Conservation (phyloP, 1,284 basidiomycete genomes). For the Somion occarium region DNA sequence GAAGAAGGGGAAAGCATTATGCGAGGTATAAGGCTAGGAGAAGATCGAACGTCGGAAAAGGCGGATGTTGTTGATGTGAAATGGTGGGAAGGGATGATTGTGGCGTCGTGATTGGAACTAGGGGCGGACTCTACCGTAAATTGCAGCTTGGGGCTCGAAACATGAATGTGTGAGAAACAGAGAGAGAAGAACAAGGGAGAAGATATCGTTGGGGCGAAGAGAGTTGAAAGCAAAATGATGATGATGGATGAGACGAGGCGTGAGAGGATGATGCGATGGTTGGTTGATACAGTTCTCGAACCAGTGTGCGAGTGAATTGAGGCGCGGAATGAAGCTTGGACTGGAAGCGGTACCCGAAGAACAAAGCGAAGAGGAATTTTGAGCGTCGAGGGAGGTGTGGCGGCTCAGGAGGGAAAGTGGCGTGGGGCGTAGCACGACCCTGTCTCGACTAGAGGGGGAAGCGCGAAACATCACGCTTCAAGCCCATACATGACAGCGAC, state of each 20-base stretch:
- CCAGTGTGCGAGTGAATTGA: not conserved
- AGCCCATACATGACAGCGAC: slow-evolving; percentile 68
- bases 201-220: not conserved
- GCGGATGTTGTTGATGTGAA: no score
- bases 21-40: no score
- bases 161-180: no score
- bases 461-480: slow-evolving; percentile 36
- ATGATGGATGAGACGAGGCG: not conserved
- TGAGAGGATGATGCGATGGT: no score
- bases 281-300: not conserved
- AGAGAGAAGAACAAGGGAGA: no score
- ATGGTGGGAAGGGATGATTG: no score
- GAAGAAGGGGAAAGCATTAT: no score
- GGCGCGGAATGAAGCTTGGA: not conserved
- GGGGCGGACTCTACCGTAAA: no score
- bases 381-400: not conserved
- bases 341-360: not conserved
- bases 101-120: no score
- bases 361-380: not conserved
- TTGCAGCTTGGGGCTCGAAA: no score
- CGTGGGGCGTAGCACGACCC: not conserved
- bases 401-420: not conserved
- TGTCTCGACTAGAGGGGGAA: not conserved
- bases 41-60: no score
- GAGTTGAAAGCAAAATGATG: not conserved